Base-by-base conservation (phyloP, 73 alveolate genomes). In the Paramecium sonneborni region DNA sequence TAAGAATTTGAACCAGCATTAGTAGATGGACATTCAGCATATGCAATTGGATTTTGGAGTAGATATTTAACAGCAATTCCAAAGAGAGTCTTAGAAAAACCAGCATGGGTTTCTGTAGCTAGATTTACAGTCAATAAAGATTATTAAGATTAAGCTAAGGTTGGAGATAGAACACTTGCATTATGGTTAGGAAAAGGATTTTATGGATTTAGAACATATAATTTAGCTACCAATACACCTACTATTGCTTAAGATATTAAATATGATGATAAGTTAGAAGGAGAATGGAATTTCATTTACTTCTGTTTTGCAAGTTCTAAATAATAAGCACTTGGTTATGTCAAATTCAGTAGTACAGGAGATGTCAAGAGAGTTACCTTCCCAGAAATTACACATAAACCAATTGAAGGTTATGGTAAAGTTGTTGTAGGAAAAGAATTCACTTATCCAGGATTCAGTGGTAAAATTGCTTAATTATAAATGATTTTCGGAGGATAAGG, bases 161-260 rank as follows among this genome's bases (percentile, higher is more conserved):
- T 79, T 43, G 90, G 90, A 43, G 90, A 79, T 44, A 79, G 90
- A 79, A 79, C 90, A 1, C 55, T 79, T 30, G 90, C 90, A 20
- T 24, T 79, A 26, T 79, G 69, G 76, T 30, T 79, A 30, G 90
- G 90, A 24, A 43, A 26, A 79, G 90, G 90, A 39, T 44, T 30
- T 20, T 79, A 79, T 43, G 62, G 41, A 23, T 79, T 79, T 8
- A 79, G 76, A 79, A 79, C 90, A 14, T 79, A 79, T 79, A 79
- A 79, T 79, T 44, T 30, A 32, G 90, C 74, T 23, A 79, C 46
- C 38, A 79, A 79, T 43, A 79, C 39, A 11, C 90, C 90, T n/a
- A 79, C 44, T 24, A 18, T 79, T 26, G 74, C 44, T 1, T 79
- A 79, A 20, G 74, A 79, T 44, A 23, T 79, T 46, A 41, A 79